Evolutionary conservation across 192 early-diverging fungal genomes (phyloP), one percentile per base, ranked within the genome.

Genomic region (Piromyces finnis): DNA sequence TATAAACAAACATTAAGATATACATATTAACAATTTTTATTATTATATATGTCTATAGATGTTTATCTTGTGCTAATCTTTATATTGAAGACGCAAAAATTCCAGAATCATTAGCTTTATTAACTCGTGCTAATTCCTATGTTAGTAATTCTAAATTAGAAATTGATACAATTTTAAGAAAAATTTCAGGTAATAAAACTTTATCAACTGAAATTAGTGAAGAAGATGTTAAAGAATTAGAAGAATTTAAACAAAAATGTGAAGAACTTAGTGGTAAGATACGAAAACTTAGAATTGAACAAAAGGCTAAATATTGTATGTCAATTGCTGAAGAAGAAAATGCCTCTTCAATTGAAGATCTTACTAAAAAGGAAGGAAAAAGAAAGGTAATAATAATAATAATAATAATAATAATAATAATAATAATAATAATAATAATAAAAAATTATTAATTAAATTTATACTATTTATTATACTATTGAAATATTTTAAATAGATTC

Each of bases 41-140:
- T 16, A 14, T 22, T 78, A 37, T 29, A 68, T 15, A 27, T 77
- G n/a, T 32, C 15, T 18, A n/a, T 81, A 89, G 89, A 79, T 83
- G 82, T 68, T 78, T 85, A 77, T 84, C 84, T 32, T 87, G 91
- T 80, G 92, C 89, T 13, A 81, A 82, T 26, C 86, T 88, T 36
- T 91, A 90, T 82, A 81, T 86, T 9, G 81, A 83, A 30, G 28
- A 85, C 26, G 78, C 80, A 39, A 85, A 87, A 78, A 83, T 82
- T 78, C 82, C 84, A 26, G 89, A 93, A 80, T 88, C 92, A 0
- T 79, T 90, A 28, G 86, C 87, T 17, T 84, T 94, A 15, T 91
- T 87, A 84, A 87, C 89, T 29, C 91, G 90, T 29, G 87, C 89
- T 14, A 79, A 80, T 77, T 80, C 84, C 29, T 86, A 91, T 78